A percentile compares a stretch with the other conserved stretches of the same genome.
Conservation (phyloP, 495 filamentous ascomycete species). For the Daldinia loculata region DNA sequence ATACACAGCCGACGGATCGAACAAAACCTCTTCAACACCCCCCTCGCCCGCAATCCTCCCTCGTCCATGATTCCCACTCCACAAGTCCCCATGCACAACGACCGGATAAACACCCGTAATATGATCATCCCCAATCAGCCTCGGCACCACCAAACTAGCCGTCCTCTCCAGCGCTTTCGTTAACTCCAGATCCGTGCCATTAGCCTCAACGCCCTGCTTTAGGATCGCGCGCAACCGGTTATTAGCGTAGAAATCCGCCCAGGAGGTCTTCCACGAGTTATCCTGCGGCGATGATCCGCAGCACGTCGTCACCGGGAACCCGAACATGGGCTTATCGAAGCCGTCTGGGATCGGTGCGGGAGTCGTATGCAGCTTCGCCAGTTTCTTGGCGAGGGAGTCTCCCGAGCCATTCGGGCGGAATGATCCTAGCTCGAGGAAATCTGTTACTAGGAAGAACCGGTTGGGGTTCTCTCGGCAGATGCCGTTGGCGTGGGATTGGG, state of each 20-base stretch:
- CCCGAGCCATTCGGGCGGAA: conserved; percentile 50
- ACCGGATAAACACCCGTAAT: conserved; percentile 73
- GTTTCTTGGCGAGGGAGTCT: conserved; percentile 71
- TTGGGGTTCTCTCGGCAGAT: conserved; percentile 57
- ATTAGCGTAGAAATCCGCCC: conserved; percentile 85
- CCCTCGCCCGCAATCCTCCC: conserved; percentile 68
- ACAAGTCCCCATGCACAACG: conserved; percentile 88
- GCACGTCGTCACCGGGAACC: conserved; percentile 83
- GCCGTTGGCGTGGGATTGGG: conserved; percentile 75
- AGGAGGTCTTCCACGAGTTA: conserved; percentile 72
- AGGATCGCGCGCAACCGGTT: conserved; percentile 74
- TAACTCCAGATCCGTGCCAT: conserved; percentile 71
- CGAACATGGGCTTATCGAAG: conserved; percentile 69
- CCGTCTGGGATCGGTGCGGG: conserved; percentile 71
- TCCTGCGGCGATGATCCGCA: conserved; percentile 86
- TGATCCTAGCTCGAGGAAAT: conserved; percentile 75
- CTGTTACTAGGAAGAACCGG: conserved; percentile 77
- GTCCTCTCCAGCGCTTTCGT: conserved; percentile 64
- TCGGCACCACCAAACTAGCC: conserved; percentile 69
- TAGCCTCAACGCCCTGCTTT: conserved; percentile 60
- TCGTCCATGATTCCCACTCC: conserved; percentile 83
- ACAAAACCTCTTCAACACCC: conserved; percentile 78
- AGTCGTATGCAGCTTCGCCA: conserved; percentile 82
- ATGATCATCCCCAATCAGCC: conserved; percentile 72
- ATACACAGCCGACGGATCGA: conserved; percentile 81